Percentiles rank a stretch among this genome's conserved stretches.
Evolutionary conservation across 2,329 filamentous ascomycete genomes (phyloP).

Genomic region (Sarocladium kiliense): DNA sequence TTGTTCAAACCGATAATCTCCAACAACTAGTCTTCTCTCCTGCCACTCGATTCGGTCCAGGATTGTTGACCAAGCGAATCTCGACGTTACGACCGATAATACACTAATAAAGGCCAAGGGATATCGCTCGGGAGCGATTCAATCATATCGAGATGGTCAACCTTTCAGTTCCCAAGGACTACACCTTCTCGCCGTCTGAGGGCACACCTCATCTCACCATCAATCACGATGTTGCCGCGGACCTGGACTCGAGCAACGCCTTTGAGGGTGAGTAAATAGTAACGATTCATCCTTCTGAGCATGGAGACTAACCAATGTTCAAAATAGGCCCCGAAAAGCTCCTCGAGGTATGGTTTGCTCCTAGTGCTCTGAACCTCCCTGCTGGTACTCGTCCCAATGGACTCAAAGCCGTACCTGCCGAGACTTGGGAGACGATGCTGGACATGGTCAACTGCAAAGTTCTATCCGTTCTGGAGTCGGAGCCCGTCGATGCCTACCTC

Average conservation of each 20-base stretch:
- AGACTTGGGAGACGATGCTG: constrained; percentile 93
- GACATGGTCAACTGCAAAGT: constrained; percentile 99
- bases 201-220: constrained; percentile 89
- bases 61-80: not conserved
- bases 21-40: not conserved
- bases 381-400: constrained; percentile 66
- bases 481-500: constrained; percentile 92
- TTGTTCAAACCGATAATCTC: not conserved
- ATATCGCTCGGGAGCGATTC: not conserved
- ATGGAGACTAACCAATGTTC: not conserved
- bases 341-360: constrained; percentile 95
- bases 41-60: not conserved
- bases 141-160: constrained; percentile 60
- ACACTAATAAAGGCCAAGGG: not conserved
- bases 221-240: constrained; percentile 89
- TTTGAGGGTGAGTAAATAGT: constrained; percentile 69
- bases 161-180: constrained; percentile 72
- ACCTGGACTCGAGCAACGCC: constrained; percentile 90
- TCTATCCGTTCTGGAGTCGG: constrained; percentile 86
- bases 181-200: constrained; percentile 76
- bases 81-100: not conserved
- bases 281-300: not conserved
- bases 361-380: constrained; percentile 69
- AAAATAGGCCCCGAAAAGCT: constrained; percentile 83
- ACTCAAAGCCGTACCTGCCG: constrained; percentile 76